Base-by-base conservation (phyloP, 768 basidiomycete species). In the Hebeloma cylindrosporum region DNA sequence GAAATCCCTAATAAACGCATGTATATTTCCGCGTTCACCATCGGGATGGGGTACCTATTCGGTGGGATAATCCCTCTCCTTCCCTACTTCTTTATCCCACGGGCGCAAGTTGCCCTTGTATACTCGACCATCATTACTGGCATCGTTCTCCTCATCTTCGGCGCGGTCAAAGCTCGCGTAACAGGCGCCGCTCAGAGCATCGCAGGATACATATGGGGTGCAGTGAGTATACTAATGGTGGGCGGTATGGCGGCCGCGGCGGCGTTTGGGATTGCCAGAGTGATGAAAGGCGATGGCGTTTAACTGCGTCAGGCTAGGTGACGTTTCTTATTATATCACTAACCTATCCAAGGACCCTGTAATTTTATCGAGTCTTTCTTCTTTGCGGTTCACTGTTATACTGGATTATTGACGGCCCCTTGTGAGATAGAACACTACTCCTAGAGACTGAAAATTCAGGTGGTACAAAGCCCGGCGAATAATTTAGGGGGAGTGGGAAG, bases 11-110 rank as follows among this genome's bases (percentile, higher is more conserved):
- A 81, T 13, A 74, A 75, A 16, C 79, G 96, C 20, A 72, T 96
- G 52, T 97, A 93, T 69, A 75, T 84, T 26, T 94, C 92, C 1
- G 95, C 95, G 2, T 77, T 95, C 53, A 98, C 95, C 0, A 98
- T 99, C 60, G 96, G 95, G 49, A 77, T 92, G 60, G 92, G 93
- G 9, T 95, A 98, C 70, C 84, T 94, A 50, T 40, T 95, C 43
- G 96, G 96, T 32, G 96, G 96, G 22, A 73, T 94, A 43, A 88
- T 98, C 57, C 96, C 96, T 0, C 78, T 99, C 26, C 55, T 93
- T 7, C 93, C 93, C 8, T 95, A 96, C 68, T 93, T 98, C 71
- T 92, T 93, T 71, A 79, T 93, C 53, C 64, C 80, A 3, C 64
- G 65, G 9, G 93, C 92, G 7, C 75, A 82, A 25, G 63, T 79